These are phyloP conservation scores for Penicillium paxilli DNA, from an alignment of 495 filamentous ascomycete species.

Conservation along the genomic window DNA sequence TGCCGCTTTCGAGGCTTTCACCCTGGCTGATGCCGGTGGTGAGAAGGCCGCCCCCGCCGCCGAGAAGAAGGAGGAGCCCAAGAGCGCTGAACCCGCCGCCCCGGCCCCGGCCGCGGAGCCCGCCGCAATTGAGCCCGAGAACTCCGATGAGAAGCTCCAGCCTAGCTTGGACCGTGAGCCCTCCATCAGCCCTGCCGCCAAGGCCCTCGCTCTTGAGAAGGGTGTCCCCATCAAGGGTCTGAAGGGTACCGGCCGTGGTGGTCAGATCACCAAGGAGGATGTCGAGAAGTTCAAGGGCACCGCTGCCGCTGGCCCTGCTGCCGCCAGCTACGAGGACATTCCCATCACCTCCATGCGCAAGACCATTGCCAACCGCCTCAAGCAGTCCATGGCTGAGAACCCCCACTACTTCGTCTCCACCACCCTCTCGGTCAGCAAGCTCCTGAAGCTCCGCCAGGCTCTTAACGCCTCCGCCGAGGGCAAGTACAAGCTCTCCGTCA, in stretches of 20 bases:
- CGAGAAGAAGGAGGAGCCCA: slow-evolving; percentile 64
- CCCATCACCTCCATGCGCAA: slow-evolving; percentile 94
- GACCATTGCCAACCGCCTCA: slow-evolving; percentile 89
- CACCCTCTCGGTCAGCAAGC: slow-evolving; percentile 85
- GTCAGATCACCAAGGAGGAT: slow-evolving; percentile 88
- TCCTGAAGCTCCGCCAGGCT: slow-evolving; percentile 91
- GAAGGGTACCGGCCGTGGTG: slow-evolving; percentile 85
- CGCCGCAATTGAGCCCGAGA: slow-evolving; percentile 67
- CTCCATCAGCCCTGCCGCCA: slow-evolving; percentile 69
- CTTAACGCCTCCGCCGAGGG: slow-evolving; percentile 86
- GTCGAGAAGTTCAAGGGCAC: slow-evolving; percentile 77
- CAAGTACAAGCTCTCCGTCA: slow-evolving; percentile 97
- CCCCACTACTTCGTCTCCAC: slow-evolving; percentile 97
- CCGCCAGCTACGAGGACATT: slow-evolving; percentile 76
- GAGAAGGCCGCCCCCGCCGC: slow-evolving; percentile 61
- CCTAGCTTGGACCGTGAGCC: slow-evolving; percentile 79
- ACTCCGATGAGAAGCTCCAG: slow-evolving; percentile 75
- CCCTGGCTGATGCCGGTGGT: slow-evolving; percentile 85
- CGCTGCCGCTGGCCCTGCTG: slow-evolving; percentile 51
- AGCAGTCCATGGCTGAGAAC: slow-evolving; percentile 86
- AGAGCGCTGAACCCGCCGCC: slow-evolving; percentile 59
- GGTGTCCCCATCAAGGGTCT: slow-evolving; percentile 75
- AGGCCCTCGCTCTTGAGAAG: slow-evolving; percentile 81
- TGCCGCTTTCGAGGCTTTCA: slow-evolving; percentile 84
- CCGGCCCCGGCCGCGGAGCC: slow-evolving; percentile 58